These are phyloP conservation scores for Plantago coronopus DNA, from an alignment of 305 asterid genomes.

Conservation along the genomic window DNA sequence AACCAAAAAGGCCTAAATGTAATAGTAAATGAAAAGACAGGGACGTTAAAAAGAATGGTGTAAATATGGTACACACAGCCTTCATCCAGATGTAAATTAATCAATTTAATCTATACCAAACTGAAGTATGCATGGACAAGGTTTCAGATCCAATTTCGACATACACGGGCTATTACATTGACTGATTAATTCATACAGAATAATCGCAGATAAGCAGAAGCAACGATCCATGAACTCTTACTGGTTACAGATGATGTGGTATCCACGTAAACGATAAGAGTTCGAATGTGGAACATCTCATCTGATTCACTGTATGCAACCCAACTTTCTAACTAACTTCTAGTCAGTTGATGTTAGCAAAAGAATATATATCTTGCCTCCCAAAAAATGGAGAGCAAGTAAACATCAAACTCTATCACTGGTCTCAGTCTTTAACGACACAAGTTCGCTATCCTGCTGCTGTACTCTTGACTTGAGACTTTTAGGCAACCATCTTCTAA, in stretches of 20 bases:
- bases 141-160: neutral
- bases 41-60: too few species aligned
- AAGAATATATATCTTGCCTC: slow-evolving; percentile 20
- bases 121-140: neutral
- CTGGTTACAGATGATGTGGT: slow-evolving; percentile 4
- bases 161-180: neutral
- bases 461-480: slow-evolving; percentile 60
- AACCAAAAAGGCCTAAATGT: too few species aligned
- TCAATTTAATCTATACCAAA: too few species aligned
- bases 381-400: slow-evolving; percentile 13
- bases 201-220: slow-evolving; percentile 7
- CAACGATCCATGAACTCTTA: slow-evolving; percentile 16
- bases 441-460: slow-evolving; percentile 76
- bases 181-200: slow-evolving; percentile 15
- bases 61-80: neutral
- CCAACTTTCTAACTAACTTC: slow-evolving; percentile 15
- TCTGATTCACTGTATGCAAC: slow-evolving; percentile 4
- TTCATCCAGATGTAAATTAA: neutral
- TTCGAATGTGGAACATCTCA: slow-evolving; percentile 2
- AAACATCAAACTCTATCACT: slow-evolving; percentile 27
- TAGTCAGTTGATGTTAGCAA: slow-evolving; percentile 25
- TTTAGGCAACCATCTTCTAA: slow-evolving; percentile 71
- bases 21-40: too few species aligned
- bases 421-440: slow-evolving; percentile 49
- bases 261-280: slow-evolving; percentile 11